Base-by-base conservation (phyloP, 768 basidiomycete species). In the Favolaschia claudopus region DNA sequence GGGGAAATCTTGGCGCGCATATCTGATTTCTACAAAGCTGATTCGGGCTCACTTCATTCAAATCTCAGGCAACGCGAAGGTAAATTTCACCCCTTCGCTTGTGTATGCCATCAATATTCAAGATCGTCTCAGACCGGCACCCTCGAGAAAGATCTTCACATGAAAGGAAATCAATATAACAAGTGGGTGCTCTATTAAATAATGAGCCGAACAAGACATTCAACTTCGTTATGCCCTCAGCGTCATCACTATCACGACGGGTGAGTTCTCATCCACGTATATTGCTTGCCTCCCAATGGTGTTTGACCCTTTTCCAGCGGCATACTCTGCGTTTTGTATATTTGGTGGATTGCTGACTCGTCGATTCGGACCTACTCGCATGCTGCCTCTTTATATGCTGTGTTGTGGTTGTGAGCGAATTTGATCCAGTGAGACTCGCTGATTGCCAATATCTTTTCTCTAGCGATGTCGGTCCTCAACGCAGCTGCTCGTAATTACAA, bases 381-480 rank as follows among this genome's bases (percentile, higher is more conserved):
- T 49, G 36, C 34, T 49, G 3, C 48, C 48, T 13, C 5, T 37
- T 3, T 49, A 49, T 31, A 49, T 49, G 48, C 48, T 49, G 20
- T 25, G 48, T 25, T 49, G 36, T 24, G 36, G 34, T 9, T 37
- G 48, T 49, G 27, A 4, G 48, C 33, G n/a, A n/a, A n/a, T n/a
- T n/a, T n/a, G n/a, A n/a, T n/a, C n/a, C n/a, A n/a, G n/a, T n/a
- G n/a, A n/a, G n/a, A n/a, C 24, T 29, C 15, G 25, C 15, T 5
- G 13, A 17, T 13, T 7, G n/a, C 33, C n/a, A 22, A n/a, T 10
- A 34, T 34, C 47, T 36, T 24, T 2, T 19, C 36, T 8, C 5
- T 10, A 49, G 48, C 36, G 4, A 49, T 49, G 48, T 28, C 48
- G 9, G 17, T 56, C 33, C 32, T 43, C 19, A 54, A 54, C 32